Evolutionary conservation across 805 yeast genomes (phyloP).

Genomic region (Blastobotrys chiropterorum): DNA sequence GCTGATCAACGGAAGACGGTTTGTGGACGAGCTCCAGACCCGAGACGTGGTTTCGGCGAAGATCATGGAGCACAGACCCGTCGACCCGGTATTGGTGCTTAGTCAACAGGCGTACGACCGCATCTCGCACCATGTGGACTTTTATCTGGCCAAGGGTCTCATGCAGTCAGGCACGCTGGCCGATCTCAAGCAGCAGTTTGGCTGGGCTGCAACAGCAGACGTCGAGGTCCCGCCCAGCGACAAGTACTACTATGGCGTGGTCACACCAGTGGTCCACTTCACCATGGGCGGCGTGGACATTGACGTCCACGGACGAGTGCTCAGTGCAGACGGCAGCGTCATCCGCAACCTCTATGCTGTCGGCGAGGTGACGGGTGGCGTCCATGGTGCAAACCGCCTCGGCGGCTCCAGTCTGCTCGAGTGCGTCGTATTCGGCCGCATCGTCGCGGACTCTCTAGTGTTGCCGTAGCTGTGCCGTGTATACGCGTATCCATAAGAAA

Average conservation of each 20-base stretch:
- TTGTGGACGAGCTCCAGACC: constrained; percentile 55
- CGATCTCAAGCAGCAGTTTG: constrained; percentile 32
- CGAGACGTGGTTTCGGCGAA: constrained; percentile 56
- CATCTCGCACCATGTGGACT: constrained; percentile 49
- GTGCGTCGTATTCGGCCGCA: constrained; percentile 41
- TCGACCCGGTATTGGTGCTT: constrained; percentile 35
- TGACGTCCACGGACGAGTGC: constrained; percentile 38
- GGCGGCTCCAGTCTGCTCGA: constrained; percentile 52
- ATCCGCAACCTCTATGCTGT: constrained; percentile 46
- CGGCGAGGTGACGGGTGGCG: constrained; percentile 56
- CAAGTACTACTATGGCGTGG: constrained; percentile 13
- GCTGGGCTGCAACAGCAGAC: neutral
- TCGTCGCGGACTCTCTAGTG: neutral
- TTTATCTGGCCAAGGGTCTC: constrained; percentile 35
- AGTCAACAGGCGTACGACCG: constrained; percentile 41
- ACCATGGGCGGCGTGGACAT: constrained; percentile 65
- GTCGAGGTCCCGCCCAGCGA: neutral
- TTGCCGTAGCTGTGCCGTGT: neutral
- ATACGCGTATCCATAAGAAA: too few relatives aligned
- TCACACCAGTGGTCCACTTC: constrained; percentile 55
- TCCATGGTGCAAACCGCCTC: constrained; percentile 50
- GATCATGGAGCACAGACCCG: constrained; percentile 37
- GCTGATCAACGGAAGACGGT: constrained; percentile 49
- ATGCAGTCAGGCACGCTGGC: constrained; percentile 43
- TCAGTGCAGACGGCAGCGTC: constrained; percentile 27